Percentiles rank a stretch among this genome's conserved stretches.
Conservation (phyloP, 1,284 basidiomycete genomes). For the Sanghuangporus sanghuang region DNA sequence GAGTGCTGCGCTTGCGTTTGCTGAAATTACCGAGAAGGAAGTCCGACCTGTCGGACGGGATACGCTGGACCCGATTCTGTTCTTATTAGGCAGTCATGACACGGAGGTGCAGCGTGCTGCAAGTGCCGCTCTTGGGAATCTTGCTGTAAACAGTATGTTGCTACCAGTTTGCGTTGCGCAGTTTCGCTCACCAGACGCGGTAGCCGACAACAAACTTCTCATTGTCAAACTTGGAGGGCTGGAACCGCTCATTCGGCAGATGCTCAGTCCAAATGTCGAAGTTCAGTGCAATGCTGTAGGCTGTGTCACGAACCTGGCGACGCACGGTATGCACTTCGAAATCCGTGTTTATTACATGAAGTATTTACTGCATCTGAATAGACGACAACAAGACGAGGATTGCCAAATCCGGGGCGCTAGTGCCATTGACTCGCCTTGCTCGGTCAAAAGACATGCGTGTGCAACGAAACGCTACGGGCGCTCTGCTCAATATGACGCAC, state of each 20-base stretch:
- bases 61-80: constrained; percentile 97
- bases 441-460: constrained; percentile 99
- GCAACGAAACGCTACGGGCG: constrained; percentile 97
- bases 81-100: constrained; percentile 96
- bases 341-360: background rate
- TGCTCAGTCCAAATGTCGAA: constrained; percentile 98
- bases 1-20: constrained; percentile 96
- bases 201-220: constrained; percentile 98
- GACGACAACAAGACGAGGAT: constrained; percentile 99
- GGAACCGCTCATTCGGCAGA: constrained; percentile 97
- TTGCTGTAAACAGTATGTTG: constrained; percentile 93
- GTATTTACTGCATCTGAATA: constrained; percentile 24
- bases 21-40: constrained; percentile 99
- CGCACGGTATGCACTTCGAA: constrained; percentile 70
- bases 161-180: constrained; percentile 12
- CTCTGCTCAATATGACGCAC: constrained; percentile 99
- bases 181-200: constrained; percentile 17
- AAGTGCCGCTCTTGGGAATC: constrained; percentile 96
- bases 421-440: constrained; percentile 93
- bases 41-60: constrained; percentile 95
- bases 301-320: constrained; percentile 98
- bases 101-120: constrained; percentile 98
- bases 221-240: constrained; percentile 98
- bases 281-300: constrained; percentile 99
- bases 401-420: constrained; percentile 96